A percentile compares a stretch with the other conserved stretches of the same genome.
These are phyloP conservation scores for Puccinellia tenuiflora DNA, from an alignment of 176 grass and related monocot genomes.

Conservation along the genomic window DNA sequence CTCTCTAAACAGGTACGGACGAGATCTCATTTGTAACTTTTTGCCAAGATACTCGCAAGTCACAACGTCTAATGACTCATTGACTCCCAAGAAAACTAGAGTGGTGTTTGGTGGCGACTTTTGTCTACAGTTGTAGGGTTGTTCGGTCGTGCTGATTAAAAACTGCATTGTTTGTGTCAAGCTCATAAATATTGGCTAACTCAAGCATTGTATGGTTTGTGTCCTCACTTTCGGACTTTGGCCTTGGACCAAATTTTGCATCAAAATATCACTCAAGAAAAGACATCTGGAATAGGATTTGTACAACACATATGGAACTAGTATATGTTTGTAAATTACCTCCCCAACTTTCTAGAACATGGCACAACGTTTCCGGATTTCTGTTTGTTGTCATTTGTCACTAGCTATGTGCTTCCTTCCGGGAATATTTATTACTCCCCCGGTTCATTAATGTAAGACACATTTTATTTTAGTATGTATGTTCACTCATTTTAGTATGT, in stretches of 20 bases:
- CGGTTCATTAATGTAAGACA: no score
- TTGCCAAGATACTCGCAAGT: not conserved
- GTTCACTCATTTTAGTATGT: no score
- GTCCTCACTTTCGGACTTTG: not conserved
- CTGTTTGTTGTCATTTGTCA: not conserved
- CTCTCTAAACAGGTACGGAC: slow-evolving; percentile 67
- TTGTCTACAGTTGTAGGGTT: not conserved
- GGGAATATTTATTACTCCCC: not conserved
- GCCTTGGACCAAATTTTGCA: not conserved
- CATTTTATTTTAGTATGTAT: no score
- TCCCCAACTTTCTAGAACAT: not conserved
- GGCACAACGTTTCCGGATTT: not conserved
- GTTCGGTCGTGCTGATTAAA: not conserved
- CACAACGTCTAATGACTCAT: not conserved
- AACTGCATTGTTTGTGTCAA: not conserved
- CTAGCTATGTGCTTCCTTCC: not conserved
- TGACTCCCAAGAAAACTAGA: not conserved
- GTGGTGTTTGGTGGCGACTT: no score
- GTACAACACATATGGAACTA: not conserved
- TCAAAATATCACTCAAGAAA: not conserved
- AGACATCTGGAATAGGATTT: not conserved
- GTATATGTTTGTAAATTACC: no score
- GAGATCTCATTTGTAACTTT: not conserved
- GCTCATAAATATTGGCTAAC: not conserved
- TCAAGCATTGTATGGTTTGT: no score